Evolutionary conservation across 176 grass and related monocot species (phyloP).

Genomic region (maize (Zea mays)): DNA sequence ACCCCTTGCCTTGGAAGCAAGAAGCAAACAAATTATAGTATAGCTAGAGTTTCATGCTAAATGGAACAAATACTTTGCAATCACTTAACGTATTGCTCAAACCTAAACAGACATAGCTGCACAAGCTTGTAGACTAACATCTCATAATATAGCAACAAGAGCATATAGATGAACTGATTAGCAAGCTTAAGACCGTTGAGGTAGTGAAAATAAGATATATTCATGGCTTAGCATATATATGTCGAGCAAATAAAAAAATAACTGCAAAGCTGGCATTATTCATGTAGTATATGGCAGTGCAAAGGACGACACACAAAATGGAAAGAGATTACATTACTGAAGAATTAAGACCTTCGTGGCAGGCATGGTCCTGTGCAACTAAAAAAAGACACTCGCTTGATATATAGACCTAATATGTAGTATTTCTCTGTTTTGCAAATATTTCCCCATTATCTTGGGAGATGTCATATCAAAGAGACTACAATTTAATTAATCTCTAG

Average conservation of each 20-base stretch:
- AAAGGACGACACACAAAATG: neutral
- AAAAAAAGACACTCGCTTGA: neutral
- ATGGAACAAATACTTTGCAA: neutral
- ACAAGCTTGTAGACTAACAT: neutral
- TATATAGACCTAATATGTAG: neutral
- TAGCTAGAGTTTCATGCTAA: slow-evolving; percentile 4
- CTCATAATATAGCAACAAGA: neutral
- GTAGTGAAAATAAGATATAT: slow-evolving; percentile 7
- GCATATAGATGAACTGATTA: neutral
- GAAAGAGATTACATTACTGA: neutral
- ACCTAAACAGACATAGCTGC: neutral
- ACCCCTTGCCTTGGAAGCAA: neutral
- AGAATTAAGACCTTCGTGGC: neutral
- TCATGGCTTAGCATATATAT: neutral
- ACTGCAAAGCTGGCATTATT: neutral
- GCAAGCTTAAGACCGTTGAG: neutral
- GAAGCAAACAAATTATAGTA: neutral
- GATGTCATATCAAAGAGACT: neutral
- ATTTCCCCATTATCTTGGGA: neutral
- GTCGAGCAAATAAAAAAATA: neutral
- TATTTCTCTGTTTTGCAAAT: neutral
- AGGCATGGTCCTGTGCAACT: neutral
- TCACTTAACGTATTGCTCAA: neutral
- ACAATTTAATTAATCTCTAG: too few species aligned
- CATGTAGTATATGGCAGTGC: neutral